Conservation (phyloP, 352 stramenopile species). For the Phytophthora hibernalis region DNA sequence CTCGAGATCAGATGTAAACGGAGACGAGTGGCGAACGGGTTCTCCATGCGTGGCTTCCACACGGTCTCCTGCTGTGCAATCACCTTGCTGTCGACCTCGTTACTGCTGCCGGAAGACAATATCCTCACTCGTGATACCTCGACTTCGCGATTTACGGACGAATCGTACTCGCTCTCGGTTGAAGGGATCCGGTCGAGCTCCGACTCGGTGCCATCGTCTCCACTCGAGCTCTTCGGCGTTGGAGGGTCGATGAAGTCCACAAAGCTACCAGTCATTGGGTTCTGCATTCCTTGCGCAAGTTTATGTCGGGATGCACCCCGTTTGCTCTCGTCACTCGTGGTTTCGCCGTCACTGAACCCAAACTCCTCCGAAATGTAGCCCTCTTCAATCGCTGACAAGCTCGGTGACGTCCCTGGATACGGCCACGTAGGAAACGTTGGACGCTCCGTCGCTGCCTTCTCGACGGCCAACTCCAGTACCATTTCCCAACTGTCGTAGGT, state of each 20-base stretch:
- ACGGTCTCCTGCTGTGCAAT: slow-evolving; percentile 10
- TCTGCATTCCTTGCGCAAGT: background rate
- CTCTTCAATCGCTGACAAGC: slow-evolving; percentile 30
- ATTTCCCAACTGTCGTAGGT: slow-evolving; percentile 44
- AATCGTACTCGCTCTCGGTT: slow-evolving; percentile 29
- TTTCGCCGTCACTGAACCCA: slow-evolving; percentile 37
- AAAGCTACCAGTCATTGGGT: slow-evolving; percentile 30
- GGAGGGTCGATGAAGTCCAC: slow-evolving; percentile 31
- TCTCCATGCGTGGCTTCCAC: slow-evolving; percentile 21
- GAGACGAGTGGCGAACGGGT: slow-evolving; percentile 21
- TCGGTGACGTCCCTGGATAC: slow-evolving; percentile 20
- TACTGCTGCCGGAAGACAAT: background rate
- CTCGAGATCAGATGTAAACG: slow-evolving; percentile 18
- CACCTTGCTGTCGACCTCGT: slow-evolving; percentile 1
- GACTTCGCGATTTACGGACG: slow-evolving; percentile 11
- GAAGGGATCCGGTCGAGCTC: slow-evolving; percentile 17
- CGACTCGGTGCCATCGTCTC: slow-evolving; percentile 12
- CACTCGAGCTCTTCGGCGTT: slow-evolving; percentile 20
- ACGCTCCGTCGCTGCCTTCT: slow-evolving; percentile 37
- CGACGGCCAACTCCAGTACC: slow-evolving; percentile 32
- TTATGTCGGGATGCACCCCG: slow-evolving; percentile 7
- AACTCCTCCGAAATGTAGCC: slow-evolving; percentile 38
- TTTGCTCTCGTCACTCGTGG: slow-evolving; percentile 18
- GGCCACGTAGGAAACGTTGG: slow-evolving; percentile 35
- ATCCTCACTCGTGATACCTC: slow-evolving; percentile 14